These are phyloP conservation scores for Scutellaria minor DNA, from an alignment of 257 asterid genomes.

Conservation along the genomic window DNA sequence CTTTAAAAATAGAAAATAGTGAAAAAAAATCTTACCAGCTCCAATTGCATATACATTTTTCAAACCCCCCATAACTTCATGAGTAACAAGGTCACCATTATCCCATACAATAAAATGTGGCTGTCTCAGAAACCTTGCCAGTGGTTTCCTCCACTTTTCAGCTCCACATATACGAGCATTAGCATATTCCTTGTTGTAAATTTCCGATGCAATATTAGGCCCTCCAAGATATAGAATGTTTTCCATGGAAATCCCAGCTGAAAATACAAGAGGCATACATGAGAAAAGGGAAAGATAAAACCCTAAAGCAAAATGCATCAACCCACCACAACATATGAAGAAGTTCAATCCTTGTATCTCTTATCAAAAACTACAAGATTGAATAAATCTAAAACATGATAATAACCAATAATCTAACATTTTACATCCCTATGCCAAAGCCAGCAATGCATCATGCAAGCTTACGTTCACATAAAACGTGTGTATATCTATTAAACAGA, in stretches of 20 bases:
- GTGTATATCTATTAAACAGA: background rate
- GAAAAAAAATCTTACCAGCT: slow-evolving; percentile 60
- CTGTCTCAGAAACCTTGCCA: slow-evolving; percentile 83
- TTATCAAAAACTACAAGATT: slow-evolving; percentile 13
- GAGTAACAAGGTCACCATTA: slow-evolving; percentile 84
- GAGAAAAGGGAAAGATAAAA: background rate
- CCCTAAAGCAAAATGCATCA: slow-evolving; percentile 17
- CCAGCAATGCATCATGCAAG: background rate
- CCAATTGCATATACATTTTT: slow-evolving; percentile 92
- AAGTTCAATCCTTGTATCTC: background rate
- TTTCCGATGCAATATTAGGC: slow-evolving; percentile 91
- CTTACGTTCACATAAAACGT: background rate
- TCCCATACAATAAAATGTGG: slow-evolving; percentile 97
- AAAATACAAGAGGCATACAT: slow-evolving; percentile 30
- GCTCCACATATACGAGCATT: slow-evolving; percentile 93
- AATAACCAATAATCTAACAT: background rate
- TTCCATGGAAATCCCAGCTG: slow-evolving; percentile 81
- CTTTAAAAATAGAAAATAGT: background rate
- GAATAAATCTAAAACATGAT: slow-evolving; percentile 4
- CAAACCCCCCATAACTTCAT: slow-evolving; percentile 94
- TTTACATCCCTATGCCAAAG: background rate
- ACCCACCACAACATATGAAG: slow-evolving; percentile 3
- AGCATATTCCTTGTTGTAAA: slow-evolving; percentile 86
- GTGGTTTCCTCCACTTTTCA: slow-evolving; percentile 87
- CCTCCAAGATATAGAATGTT: slow-evolving; percentile 94